phyloP scores from a whole-genome alignment of 1,139 yeast genomes.

The Saccharomyces hybrid region DNA sequence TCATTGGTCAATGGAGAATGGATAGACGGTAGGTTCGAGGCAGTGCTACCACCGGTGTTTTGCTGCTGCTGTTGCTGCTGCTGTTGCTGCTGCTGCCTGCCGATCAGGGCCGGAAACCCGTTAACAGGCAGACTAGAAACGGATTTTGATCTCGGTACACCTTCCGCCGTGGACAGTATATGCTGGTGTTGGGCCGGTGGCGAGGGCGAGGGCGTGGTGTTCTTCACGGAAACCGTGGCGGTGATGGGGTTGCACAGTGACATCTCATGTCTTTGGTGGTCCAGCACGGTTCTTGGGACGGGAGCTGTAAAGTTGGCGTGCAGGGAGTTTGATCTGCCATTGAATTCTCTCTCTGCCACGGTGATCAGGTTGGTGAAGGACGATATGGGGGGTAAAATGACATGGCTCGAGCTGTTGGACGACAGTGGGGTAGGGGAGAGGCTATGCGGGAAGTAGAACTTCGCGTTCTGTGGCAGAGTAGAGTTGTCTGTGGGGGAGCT shows the following conservation, averaged over 20 bases:
- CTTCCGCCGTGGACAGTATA: background rate
- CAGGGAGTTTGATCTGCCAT: background rate
- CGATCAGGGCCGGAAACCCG: background rate
- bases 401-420: background rate
- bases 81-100: background rate
- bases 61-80: background rate
- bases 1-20: background rate
- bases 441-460: background rate
- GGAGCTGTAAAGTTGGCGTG: background rate
- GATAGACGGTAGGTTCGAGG: background rate
- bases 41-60: background rate
- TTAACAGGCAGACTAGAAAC: background rate
- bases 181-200: background rate
- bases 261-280: background rate
- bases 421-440: background rate
- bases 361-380: background rate
- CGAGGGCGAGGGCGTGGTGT: background rate
- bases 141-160: background rate
- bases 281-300: background rate
- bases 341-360: background rate
- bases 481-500: background rate
- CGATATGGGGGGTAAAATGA: background rate
- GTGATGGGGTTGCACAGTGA: background rate
- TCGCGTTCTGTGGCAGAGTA: background rate
- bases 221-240: background rate